Evolutionary conservation across 495 filamentous ascomycete genomes (phyloP), one percentile per base, ranked within the genome.

Genomic region (Choiromyces venosus): DNA sequence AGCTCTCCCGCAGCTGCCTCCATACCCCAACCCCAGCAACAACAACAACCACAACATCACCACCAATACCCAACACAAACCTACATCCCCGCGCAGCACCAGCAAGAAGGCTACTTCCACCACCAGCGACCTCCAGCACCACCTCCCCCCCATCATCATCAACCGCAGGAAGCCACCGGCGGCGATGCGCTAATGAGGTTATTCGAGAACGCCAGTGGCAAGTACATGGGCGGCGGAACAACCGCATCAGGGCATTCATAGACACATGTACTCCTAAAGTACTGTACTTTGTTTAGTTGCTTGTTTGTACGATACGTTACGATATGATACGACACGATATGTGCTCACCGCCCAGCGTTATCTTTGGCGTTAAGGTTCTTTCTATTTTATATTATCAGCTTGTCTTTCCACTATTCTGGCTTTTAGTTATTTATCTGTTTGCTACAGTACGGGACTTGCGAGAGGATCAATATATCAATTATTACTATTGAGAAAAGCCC

Each of bases 141-240:
- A 3, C 74, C 71, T 40, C 75, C 65, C 37, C 29, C 25, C 18
- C 66, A 67, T 64, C 66, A 76, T 21, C 65, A 42, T 9, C 74
- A 77, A 42, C 39, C 66, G 56, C 67, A 66, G 18, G 40, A 36
- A 68, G 69, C 64, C 6, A 37, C 44, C 1, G 69, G 69, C 0
- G 56, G 52, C 0, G 75, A 76, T 67, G n/a, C 69, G 36, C 66
- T 76, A 67, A 76, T 75, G 71, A 76, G 68, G 68, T 19, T 77
- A 35, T 77, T 77, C 21, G 72, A 71, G 44, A 70, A 65, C 6
- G 72, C 74, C 39, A 75, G 66, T 18, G 56, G 76, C 38, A 77
- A 66, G 69, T 66, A 42, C 40, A 76, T 39, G 37, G 74, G 74
- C 1, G 72, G 74, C 4, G 64, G 74, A n/a, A 68, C 68, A 52